These are phyloP conservation scores for Serendipita sp. DNA, from an alignment of 768 basidiomycete species.

Conservation along the genomic window DNA sequence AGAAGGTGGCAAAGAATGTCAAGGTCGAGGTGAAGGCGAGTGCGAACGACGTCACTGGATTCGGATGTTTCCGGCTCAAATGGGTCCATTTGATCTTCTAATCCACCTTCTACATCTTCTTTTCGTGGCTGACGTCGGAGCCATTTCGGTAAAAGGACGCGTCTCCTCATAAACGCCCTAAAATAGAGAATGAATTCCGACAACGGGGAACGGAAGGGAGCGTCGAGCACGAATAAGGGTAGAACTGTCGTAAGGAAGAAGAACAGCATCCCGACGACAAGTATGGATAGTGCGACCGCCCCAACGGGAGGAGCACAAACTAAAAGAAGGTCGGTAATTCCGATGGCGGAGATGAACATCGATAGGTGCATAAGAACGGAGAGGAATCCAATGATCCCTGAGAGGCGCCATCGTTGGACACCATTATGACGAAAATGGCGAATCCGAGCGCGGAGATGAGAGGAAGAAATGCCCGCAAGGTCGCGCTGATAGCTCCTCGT, in stretches of 20 bases:
- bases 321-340: constrained; percentile 13
- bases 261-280: background rate
- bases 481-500: constrained; percentile 13
- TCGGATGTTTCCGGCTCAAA: background rate
- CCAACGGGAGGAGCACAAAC: constrained; percentile 10
- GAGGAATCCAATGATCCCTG: constrained; percentile 14
- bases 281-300: background rate
- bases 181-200: background rate
- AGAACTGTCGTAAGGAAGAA: background rate
- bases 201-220: background rate
- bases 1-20: background rate
- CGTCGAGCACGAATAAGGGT: background rate
- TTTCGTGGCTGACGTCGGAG: background rate
- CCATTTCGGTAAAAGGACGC: background rate
- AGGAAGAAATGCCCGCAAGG: constrained; percentile 1
- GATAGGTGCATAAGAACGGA: constrained; percentile 15
- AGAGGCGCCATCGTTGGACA: constrained; percentile 14
- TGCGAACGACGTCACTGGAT: background rate
- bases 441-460: constrained; percentile 11
- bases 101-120: background rate
- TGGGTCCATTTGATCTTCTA: background rate
- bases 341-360: constrained; percentile 14
- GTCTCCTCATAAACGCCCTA: too few relatives aligned
- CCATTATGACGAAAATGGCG: constrained; percentile 15
- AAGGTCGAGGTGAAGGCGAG: background rate